These are phyloP conservation scores for Lichtheimia corymbifera DNA, from an alignment of 371 early-diverging fungal genomes.

Conservation along the genomic window DNA sequence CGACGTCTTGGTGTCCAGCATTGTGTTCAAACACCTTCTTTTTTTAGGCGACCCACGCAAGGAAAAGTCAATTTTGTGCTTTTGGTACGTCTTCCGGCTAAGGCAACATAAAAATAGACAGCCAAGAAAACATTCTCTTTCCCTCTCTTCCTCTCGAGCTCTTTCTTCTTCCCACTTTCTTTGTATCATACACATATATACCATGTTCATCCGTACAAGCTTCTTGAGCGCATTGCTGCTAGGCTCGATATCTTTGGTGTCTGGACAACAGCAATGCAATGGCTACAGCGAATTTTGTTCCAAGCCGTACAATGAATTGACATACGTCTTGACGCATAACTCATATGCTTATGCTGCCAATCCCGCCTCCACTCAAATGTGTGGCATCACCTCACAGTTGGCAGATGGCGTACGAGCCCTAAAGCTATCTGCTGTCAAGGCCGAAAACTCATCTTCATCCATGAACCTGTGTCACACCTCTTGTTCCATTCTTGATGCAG, in stretches of 20 bases:
- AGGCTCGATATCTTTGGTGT: neutral
- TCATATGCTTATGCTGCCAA: conserved; percentile 60
- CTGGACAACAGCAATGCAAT: conserved; percentile 57
- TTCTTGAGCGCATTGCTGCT: neutral
- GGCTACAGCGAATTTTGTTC: conserved; percentile 70
- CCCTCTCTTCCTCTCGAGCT: neutral
- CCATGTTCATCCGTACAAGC: neutral
- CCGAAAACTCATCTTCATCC: conserved; percentile 21
- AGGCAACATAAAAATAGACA: too few relatives aligned
- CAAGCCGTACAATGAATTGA: conserved; percentile 56
- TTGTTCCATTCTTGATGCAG: conserved; percentile 64
- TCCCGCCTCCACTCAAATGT: conserved; percentile 71
- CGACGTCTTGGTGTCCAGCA: too few relatives aligned
- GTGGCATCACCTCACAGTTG: conserved; percentile 61
- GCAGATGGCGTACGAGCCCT: conserved; percentile 72
- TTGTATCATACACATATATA: neutral
- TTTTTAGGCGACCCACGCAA: too few relatives aligned
- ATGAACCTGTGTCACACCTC: conserved; percentile 72
- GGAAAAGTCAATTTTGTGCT: too few relatives aligned
- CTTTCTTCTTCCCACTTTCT: neutral
- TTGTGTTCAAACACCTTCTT: too few relatives aligned
- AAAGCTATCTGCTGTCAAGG: conserved; percentile 63
- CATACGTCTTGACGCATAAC: conserved; percentile 75
- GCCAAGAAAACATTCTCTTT: neutral
- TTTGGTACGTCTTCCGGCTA: too few relatives aligned